Percentiles rank a stretch among this genome's conserved stretches.
Evolutionary conservation across 2,329 filamentous ascomycete genomes (phyloP).

Genomic region (Fusarium robinianum): DNA sequence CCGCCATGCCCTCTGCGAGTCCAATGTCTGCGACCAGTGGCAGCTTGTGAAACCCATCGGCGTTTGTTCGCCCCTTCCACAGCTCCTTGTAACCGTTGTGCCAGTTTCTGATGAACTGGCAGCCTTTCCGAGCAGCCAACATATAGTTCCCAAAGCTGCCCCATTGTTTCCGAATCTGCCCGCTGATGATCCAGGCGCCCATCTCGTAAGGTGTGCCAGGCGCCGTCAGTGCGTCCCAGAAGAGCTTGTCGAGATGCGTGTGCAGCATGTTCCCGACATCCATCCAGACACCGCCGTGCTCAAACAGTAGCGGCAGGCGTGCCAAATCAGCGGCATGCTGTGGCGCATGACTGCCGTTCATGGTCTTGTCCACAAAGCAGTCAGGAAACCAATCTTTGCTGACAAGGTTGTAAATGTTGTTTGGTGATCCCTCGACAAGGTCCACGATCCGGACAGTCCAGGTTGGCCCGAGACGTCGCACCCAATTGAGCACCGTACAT

Average conservation of each 20-base stretch:
- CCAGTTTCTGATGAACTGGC: slow-evolving; percentile 50
- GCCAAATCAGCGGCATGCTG: slow-evolving; percentile 54
- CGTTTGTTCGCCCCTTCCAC: slow-evolving; percentile 43
- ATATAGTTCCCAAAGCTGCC: slow-evolving; percentile 49
- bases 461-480: slow-evolving; percentile 43
- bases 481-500: slow-evolving; percentile 48
- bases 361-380: slow-evolving; percentile 36
- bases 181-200: slow-evolving; percentile 41
- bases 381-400: slow-evolving; percentile 36
- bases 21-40: slow-evolving; percentile 41
- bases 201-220: slow-evolving; percentile 42
- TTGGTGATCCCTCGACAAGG: slow-evolving; percentile 41
- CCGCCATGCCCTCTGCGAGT: slow-evolving; percentile 36
- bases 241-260: slow-evolving; percentile 47
- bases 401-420: slow-evolving; percentile 45
- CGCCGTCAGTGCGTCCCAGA: slow-evolving; percentile 48
- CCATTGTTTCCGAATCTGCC: slow-evolving; percentile 41
- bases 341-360: slow-evolving; percentile 46
- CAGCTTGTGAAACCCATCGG: slow-evolving; percentile 39
- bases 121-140: slow-evolving; percentile 47
- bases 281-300: slow-evolving; percentile 50
- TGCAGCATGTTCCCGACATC: slow-evolving; percentile 50
- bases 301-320: slow-evolving; percentile 47
- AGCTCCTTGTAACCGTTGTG: slow-evolving; percentile 44
- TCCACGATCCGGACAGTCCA: slow-evolving; percentile 51